Percentiles rank a stretch among this genome's conserved stretches.
Evolutionary conservation across 768 basidiomycete species (phyloP).

Genomic region (Russula vinacea): DNA sequence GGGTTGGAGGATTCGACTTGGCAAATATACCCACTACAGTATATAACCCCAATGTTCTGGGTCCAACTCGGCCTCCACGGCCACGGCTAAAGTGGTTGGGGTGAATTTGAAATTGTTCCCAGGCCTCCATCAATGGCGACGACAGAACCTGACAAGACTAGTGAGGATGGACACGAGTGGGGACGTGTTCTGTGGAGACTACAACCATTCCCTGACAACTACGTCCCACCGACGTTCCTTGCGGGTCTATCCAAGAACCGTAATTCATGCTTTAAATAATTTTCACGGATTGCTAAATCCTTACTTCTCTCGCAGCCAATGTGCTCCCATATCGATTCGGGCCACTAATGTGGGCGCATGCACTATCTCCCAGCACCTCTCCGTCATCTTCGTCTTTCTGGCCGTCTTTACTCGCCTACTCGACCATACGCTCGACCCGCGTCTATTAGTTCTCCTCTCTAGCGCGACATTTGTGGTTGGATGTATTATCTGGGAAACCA

Average conservation of each 20-base stretch:
- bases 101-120: too few relatives aligned
- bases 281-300: slow-evolving; percentile 13
- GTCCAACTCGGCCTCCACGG: too few relatives aligned
- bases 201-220: slow-evolving; percentile 78
- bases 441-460: slow-evolving; percentile 63
- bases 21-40: too few relatives aligned
- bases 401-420: slow-evolving; percentile 73
- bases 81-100: too few relatives aligned
- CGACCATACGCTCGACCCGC: slow-evolving; percentile 61
- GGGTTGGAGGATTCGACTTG: too few relatives aligned
- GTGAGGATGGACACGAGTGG: slow-evolving; percentile 43
- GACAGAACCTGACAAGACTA: neutral
- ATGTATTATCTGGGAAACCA: slow-evolving; percentile 59
- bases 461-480: slow-evolving; percentile 57
- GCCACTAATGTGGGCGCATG: slow-evolving; percentile 67
- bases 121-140: neutral
- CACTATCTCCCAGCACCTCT: slow-evolving; percentile 81
- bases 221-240: slow-evolving; percentile 77
- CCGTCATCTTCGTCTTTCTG: slow-evolving; percentile 77
- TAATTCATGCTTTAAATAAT: slow-evolving; percentile 33
- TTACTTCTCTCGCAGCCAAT: slow-evolving; percentile 51
- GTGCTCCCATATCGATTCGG: slow-evolving; percentile 76
- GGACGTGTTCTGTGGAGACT: slow-evolving; percentile 76
- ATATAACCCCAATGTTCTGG: too few relatives aligned
- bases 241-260: slow-evolving; percentile 76